A percentile compares a stretch with the other conserved stretches of the same genome.
Conservation (phyloP, 805 yeast species). For the Ogataea paraovalis region DNA sequence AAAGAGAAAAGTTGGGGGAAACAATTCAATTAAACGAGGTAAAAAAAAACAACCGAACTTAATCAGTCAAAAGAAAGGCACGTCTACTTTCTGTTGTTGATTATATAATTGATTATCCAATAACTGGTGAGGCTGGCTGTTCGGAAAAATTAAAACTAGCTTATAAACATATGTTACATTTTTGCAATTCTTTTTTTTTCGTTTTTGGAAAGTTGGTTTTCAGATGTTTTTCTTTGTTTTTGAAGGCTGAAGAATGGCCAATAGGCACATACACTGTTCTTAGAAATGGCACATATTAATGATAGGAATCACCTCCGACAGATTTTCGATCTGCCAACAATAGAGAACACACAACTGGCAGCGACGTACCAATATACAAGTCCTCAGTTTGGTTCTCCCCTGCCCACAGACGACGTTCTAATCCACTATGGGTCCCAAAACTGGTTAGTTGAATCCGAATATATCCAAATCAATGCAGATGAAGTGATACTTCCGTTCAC, state of each 20-base stretch:
- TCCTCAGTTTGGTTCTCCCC: conserved; percentile 14
- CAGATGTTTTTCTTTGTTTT: too few species aligned
- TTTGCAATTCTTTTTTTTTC: too few species aligned
- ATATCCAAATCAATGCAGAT: conserved; percentile 2
- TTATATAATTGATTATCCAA: too few species aligned
- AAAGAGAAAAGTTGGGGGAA: too few species aligned
- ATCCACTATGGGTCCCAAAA: conserved; percentile 17
- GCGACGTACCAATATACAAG: conserved; percentile 20
- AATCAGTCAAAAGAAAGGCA: not conserved
- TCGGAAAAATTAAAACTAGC: too few species aligned
- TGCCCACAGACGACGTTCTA: conserved; percentile 7
- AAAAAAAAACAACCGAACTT: not conserved
- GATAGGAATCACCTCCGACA: conserved; percentile 8
- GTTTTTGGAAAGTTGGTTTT: too few species aligned
- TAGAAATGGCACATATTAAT: not conserved
- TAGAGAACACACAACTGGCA: conserved; percentile 28
- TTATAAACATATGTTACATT: too few species aligned
- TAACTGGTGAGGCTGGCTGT: too few species aligned
- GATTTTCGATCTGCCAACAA: conserved; percentile 24
- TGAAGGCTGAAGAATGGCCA: too few species aligned
- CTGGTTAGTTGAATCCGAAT: conserved; percentile 13
- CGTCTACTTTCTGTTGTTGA: too few species aligned
- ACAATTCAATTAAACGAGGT: not conserved
- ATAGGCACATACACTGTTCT: too few species aligned
- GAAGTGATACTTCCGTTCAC: conserved; percentile 10